Conservation (phyloP, 176 grass and related monocot species). For the Zea mays region DNA sequence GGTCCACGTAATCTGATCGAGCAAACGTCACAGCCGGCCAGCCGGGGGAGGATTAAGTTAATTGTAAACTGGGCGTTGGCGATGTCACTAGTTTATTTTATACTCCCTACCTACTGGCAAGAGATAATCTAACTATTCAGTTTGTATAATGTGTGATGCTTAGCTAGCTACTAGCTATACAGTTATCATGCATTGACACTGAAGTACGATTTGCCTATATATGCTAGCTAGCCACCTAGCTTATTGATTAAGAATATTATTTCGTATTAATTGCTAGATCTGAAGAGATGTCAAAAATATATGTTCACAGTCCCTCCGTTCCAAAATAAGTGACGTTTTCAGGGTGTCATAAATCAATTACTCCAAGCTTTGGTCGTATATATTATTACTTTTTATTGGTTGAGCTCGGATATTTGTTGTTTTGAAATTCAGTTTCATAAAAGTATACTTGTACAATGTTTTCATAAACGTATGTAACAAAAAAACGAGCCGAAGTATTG, state of each 20-base stretch:
- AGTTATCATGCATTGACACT: constrained; percentile 26
- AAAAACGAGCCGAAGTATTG: background rate
- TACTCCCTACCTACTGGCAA: constrained; percentile 30
- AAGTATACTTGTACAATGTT: background rate
- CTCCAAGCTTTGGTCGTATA: background rate
- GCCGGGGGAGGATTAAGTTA: background rate
- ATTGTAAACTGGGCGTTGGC: constrained; percentile 8
- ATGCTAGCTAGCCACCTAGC: background rate
- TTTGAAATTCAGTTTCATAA: background rate
- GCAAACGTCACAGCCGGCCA: background rate
- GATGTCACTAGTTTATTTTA: background rate
- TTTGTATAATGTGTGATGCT: constrained; percentile 27
- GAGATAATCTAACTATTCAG: constrained; percentile 39
- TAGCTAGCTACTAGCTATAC: constrained; percentile 21
- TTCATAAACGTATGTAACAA: background rate
- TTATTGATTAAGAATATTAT: background rate
- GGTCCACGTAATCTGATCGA: background rate
- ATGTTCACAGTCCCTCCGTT: background rate
- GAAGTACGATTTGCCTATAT: constrained; percentile 8
- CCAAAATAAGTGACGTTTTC: background rate
- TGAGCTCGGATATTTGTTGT: background rate
- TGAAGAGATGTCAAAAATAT: constrained; percentile 23
- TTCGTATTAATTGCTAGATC: constrained; percentile 13
- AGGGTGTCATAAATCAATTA: background rate
- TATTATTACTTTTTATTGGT: background rate